phyloP scores from a whole-genome alignment of 2,329 filamentous ascomycete species.

The Aspergillus texensis region DNA sequence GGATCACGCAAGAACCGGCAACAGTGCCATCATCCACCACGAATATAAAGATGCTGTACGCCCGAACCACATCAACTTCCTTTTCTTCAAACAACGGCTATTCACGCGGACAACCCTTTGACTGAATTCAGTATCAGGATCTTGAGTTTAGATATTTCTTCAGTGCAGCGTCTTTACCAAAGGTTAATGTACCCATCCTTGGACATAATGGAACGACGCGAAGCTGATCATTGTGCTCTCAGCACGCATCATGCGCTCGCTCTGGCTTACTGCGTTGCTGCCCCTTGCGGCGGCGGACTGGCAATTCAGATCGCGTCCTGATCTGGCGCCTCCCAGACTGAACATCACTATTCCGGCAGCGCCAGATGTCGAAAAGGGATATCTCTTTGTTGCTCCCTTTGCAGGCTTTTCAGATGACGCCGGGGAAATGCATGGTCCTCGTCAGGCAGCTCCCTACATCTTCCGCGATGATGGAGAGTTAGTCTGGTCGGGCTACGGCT shows the following conservation, averaged over 20 bases:
- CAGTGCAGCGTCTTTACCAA: conserved; percentile 26
- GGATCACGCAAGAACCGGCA: background rate
- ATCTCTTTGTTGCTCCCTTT: conserved; percentile 44
- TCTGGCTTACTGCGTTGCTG: conserved; percentile 19
- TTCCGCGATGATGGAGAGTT: conserved; percentile 58
- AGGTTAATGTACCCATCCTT: conserved; percentile 38
- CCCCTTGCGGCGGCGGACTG: conserved; percentile 43
- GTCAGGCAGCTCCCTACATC: conserved; percentile 59
- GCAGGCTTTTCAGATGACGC: conserved; percentile 28
- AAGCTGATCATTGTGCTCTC: conserved; percentile 31
- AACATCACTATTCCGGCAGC: conserved; percentile 45
- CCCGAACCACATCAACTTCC: background rate
- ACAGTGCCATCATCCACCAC: background rate
- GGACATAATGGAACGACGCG: conserved; percentile 20
- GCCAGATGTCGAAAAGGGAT: conserved; percentile 38
- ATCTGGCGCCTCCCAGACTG: conserved; percentile 48
- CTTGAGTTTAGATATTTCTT: background rate
- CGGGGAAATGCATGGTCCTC: conserved; percentile 37
- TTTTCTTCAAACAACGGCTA: background rate
- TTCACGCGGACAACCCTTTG: too few species aligned
- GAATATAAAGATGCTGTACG: background rate
- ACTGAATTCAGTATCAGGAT: background rate
- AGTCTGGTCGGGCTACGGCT: conserved; percentile 60
- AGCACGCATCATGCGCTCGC: conserved; percentile 15
- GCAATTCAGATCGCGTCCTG: conserved; percentile 52